Percentiles rank a stretch among this genome's conserved stretches.
Evolutionary conservation across 371 early-diverging fungal species (phyloP).

Genomic region (Syncephalastrum racemosum): DNA sequence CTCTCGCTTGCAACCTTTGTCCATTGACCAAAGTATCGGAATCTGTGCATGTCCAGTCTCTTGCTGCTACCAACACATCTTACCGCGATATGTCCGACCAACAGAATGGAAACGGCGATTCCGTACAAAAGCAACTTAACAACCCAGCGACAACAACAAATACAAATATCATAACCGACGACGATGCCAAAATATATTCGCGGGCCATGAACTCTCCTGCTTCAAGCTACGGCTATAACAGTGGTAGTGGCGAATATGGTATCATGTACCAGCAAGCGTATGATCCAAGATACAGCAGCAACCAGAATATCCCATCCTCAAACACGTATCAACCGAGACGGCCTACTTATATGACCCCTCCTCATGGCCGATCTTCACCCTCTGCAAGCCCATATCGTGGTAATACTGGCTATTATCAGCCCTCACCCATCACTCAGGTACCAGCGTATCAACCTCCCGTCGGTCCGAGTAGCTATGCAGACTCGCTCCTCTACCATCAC

Average conservation of each 20-base stretch:
- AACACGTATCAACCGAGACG: too few relatives aligned
- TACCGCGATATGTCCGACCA: conserved; percentile 13
- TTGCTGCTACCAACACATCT: conserved; percentile 10
- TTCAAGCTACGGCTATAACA: background rate
- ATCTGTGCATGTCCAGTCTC: background rate
- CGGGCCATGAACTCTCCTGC: background rate
- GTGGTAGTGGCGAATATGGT: background rate
- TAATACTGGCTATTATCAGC: background rate
- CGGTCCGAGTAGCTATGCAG: background rate
- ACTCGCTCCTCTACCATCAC: background rate
- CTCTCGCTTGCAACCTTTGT: background rate
- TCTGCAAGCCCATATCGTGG: background rate
- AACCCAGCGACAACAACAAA: conserved; percentile 4
- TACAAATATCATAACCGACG: too few relatives aligned
- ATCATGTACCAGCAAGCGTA: background rate
- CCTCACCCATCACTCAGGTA: conserved; percentile 7
- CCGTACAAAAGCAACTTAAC: background rate
- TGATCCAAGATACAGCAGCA: too few relatives aligned
- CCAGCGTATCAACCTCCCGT: conserved; percentile 9
- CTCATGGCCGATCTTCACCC: conserved; percentile 4
- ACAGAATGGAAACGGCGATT: conserved; percentile 3
- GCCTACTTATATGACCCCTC: conserved; percentile 1
- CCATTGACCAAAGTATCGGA: background rate
- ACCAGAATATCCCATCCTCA: too few relatives aligned
- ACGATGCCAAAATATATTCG: too few relatives aligned